These are phyloP conservation scores for Citrus mangshanensis DNA, from an alignment of 345 rosid species.

Conservation along the genomic window DNA sequence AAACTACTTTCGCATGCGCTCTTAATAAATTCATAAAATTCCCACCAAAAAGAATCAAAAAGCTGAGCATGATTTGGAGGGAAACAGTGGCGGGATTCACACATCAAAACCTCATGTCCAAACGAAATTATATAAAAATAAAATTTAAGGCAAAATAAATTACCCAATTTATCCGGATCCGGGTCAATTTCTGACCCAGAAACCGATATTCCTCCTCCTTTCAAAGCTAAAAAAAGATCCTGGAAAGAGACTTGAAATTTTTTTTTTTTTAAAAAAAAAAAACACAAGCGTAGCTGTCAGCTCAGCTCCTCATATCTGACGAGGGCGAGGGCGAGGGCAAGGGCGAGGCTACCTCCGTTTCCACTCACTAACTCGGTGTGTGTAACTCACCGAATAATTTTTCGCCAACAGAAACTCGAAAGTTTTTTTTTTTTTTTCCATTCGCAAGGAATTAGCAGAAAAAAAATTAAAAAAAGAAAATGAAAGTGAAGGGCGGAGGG, in stretches of 20 bases:
- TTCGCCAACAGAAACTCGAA: background rate
- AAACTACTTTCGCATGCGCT: background rate
- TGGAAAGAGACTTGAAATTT: background rate
- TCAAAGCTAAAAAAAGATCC: background rate
- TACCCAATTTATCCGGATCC: no score
- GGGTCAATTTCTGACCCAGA: background rate
- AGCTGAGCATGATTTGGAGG: background rate
- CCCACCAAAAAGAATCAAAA: background rate
- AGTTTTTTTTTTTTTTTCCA: background rate
- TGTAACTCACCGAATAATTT: background rate
- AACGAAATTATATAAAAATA: background rate
- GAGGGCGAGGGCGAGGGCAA: background rate
- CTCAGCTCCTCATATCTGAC: background rate
- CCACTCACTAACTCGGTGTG: background rate
- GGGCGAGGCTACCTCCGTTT: background rate
- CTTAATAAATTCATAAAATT: background rate
- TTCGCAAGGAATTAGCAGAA: background rate
- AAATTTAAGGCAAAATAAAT: background rate
- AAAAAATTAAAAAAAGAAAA: background rate
- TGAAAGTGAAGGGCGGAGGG: constrained; percentile 30
- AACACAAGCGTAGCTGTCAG: background rate
- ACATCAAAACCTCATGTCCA: background rate
- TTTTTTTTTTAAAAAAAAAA: background rate
- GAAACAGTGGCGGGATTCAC: constrained; percentile 9
- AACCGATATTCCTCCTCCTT: background rate